Base-by-base conservation (phyloP, 257 asterid genomes). In the Solanum chiquidenum region DNA sequence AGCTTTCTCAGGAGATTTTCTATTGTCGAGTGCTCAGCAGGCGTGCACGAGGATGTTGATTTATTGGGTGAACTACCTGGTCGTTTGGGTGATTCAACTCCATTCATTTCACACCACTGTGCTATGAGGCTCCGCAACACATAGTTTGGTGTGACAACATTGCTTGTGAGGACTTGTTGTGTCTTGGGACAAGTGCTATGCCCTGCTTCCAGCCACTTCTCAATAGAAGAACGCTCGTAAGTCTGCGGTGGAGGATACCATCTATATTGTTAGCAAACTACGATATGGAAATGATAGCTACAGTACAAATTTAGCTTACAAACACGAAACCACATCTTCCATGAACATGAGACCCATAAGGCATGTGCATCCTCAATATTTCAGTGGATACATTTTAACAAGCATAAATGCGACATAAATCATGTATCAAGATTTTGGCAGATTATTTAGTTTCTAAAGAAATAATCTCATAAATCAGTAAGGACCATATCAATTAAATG, bases 101-200 rank as follows among this genome's bases (percentile, higher is more conserved):
- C 99, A 25, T 96, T 94, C 55, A 95, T 91, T 69, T 97, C 99
- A 58, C 99, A 97, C 99, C 99, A 97, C 87, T 96, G 99, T 3
- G 95, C 95, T 86, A 97, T 96, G 62, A 97, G 98, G 89, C 99
- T 97, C 64, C 99, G 98, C 25, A 96, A 96, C 84, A 95, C 99
- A 33, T 96, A 97, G 79, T 97, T 97, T 76, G 99, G 99, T 16
- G 99, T 96, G 37, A 97, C 93, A 66, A 92, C 86, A 29, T 87
- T 93, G 93, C 94, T 94, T 12, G 95, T 92, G 23, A 97, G 98
- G 12, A 95, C 87, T 92, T 94, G 97, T 84, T 94, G 99, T 25
- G 99, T 97, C 94, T 97, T 97, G 76, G 99, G 99, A 60, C 99
- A 97, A 55, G 98, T 96, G 25, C 89, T 86, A 49, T 95, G 98